phyloP scores from a whole-genome alignment of 164 flowering plant genomes.

The Macadamia tetraphylla region DNA sequence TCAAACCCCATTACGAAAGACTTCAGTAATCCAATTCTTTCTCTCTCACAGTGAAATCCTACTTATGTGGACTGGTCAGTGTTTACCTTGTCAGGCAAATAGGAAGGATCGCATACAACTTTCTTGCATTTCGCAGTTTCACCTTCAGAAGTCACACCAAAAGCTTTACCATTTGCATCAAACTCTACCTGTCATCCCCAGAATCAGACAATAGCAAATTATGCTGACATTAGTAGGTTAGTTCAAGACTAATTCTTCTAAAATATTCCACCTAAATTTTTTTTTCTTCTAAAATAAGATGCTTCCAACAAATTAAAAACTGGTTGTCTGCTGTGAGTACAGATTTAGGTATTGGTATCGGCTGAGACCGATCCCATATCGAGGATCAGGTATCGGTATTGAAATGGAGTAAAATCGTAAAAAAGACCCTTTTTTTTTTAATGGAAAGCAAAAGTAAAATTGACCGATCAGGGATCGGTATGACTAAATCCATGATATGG shows the following conservation, averaged over 20 bases:
- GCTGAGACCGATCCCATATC: too few relatives aligned
- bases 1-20: conserved; percentile 4
- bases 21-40: not conserved
- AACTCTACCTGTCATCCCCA: conserved; percentile 59
- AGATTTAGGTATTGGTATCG: too few relatives aligned
- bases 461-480: too few relatives aligned
- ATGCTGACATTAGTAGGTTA: not conserved
- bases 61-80: not conserved
- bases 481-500: too few relatives aligned
- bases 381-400: too few relatives aligned
- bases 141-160: conserved; percentile 93
- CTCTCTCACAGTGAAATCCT: too few relatives aligned
- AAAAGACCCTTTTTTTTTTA: too few relatives aligned
- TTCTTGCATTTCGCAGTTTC: conserved; percentile 99
- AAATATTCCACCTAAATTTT: too few relatives aligned
- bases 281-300: not conserved
- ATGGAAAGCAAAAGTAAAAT: too few relatives aligned
- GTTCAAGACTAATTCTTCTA: not conserved
- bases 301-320: not conserved
- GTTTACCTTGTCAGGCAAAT: conserved; percentile 75
- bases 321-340: not conserved
- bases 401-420: too few relatives aligned
- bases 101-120: conserved; percentile 95
- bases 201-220: not conserved
- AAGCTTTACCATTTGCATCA: conserved; percentile 67